A percentile compares a stretch with the other conserved stretches of the same genome.
These are phyloP conservation scores for Hyaloscypha finlandica DNA, from an alignment of 495 filamentous ascomycete genomes.

Conservation along the genomic window DNA sequence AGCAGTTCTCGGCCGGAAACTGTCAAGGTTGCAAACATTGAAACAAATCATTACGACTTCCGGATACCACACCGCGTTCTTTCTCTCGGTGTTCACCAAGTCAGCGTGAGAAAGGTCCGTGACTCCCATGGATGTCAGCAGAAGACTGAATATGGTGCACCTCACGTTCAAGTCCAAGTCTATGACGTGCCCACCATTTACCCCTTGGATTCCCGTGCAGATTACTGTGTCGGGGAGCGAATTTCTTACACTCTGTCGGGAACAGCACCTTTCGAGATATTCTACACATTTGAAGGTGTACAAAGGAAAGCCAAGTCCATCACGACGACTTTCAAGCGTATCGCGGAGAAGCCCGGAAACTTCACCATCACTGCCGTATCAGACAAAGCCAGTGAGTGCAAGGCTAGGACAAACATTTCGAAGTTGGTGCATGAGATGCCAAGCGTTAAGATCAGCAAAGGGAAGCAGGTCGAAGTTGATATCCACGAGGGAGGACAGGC, in stretches of 20 bases:
- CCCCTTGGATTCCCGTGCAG: constrained; percentile 74
- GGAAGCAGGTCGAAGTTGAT: constrained; percentile 74
- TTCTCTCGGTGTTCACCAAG: constrained; percentile 78
- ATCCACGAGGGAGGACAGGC: constrained; percentile 96
- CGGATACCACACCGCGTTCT: constrained; percentile 80
- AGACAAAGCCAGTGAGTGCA: constrained; percentile 82
- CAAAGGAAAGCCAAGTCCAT: constrained; percentile 75
- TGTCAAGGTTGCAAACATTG: constrained; percentile 75
- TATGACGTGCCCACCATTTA: constrained; percentile 91
- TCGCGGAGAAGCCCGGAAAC: constrained; percentile 85
- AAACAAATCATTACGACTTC: constrained; percentile 70
- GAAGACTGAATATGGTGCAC: constrained; percentile 62
- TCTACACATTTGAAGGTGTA: constrained; percentile 81
- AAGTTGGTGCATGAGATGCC: constrained; percentile 90
- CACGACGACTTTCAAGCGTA: constrained; percentile 80
- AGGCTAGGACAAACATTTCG: constrained; percentile 70
- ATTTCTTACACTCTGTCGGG: constrained; percentile 89
- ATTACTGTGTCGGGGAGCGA: constrained; percentile 95
- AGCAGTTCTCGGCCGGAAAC: constrained; percentile 76
- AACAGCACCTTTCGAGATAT: constrained; percentile 85
- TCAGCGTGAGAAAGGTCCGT: constrained; percentile 84
- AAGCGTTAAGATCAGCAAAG: constrained; percentile 83
- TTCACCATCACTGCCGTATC: constrained; percentile 84
- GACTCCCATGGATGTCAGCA: constrained; percentile 83
- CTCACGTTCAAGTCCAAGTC: constrained; percentile 81